phyloP scores from a whole-genome alignment of 2,329 filamentous ascomycete genomes.

The Ceratocystis eucalypticola region DNA sequence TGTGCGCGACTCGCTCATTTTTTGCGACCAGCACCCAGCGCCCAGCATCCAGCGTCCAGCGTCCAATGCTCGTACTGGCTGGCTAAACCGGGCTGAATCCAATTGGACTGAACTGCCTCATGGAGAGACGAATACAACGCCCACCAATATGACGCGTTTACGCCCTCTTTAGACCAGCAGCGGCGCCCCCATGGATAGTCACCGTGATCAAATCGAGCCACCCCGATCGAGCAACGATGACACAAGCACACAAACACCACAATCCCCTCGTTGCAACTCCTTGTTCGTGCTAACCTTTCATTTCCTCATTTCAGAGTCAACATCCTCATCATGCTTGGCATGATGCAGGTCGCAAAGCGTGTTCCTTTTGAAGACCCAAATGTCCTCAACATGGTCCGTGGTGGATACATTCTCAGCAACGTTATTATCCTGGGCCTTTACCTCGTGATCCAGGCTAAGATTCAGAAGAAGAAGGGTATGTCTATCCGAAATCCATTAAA shows the following conservation, averaged over 20 bases:
- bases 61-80: not conserved
- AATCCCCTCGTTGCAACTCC: not conserved
- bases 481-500: not conserved
- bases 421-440: constrained; percentile 74
- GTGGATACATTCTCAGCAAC: constrained; percentile 48
- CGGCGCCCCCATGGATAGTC: not conserved
- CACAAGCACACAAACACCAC: not conserved
- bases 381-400: constrained; percentile 43
- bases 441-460: constrained; percentile 68
- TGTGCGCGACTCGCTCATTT: not conserved
- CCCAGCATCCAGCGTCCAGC: not conserved
- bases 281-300: not conserved
- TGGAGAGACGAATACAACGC: no score
- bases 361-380: constrained; percentile 79
- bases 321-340: constrained; percentile 84
- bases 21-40: not conserved
- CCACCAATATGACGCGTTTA: not conserved
- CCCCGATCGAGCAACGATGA: not conserved
- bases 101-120: no score
- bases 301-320: constrained; percentile 51
- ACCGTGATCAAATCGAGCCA: not conserved
- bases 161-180: not conserved
- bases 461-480: constrained; percentile 96
- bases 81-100: no score
- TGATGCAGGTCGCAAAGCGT: constrained; percentile 97